These are phyloP conservation scores for Tulasnella sp. DNA, from an alignment of 768 basidiomycete genomes.

Conservation along the genomic window DNA sequence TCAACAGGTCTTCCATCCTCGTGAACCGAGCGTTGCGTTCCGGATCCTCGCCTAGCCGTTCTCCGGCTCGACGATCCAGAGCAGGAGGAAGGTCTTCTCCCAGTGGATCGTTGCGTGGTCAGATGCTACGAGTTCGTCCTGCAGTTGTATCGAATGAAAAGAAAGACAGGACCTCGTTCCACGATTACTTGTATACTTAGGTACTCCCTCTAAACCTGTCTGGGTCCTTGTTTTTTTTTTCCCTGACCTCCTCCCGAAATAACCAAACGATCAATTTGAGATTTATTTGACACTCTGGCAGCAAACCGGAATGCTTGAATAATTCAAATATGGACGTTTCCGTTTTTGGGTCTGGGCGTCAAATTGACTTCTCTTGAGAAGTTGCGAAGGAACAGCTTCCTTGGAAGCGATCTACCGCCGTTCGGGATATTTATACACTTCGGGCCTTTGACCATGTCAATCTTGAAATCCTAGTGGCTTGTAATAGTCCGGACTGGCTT, in stretches of 20 bases:
- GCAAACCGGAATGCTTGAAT: no score
- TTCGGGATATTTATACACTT: no score
- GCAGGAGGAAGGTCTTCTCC: background rate
- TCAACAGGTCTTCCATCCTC: background rate
- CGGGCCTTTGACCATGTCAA: no score
- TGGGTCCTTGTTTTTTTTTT: background rate
- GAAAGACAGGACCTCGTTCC: background rate
- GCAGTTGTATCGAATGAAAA: background rate
- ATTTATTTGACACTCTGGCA: no score
- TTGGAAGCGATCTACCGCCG: no score
- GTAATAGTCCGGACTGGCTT: background rate
- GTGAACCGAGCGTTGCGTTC: background rate
- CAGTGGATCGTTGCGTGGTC: background rate
- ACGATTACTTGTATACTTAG: background rate
- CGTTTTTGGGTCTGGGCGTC: no score
- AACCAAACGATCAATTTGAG: no score
- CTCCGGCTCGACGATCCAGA: background rate
- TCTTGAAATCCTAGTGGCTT: background rate
- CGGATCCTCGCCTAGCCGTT: slow-evolving; percentile 6
- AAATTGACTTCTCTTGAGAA: no score
- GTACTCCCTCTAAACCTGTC: background rate
- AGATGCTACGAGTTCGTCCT: background rate
- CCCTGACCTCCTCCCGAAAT: background rate
- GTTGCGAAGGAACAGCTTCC: no score
- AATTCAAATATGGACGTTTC: no score